A percentile compares a stretch with the other conserved stretches of the same genome.
Evolutionary conservation across 2,329 filamentous ascomycete species (phyloP).

Genomic region (Bipolaris gigantea): DNA sequence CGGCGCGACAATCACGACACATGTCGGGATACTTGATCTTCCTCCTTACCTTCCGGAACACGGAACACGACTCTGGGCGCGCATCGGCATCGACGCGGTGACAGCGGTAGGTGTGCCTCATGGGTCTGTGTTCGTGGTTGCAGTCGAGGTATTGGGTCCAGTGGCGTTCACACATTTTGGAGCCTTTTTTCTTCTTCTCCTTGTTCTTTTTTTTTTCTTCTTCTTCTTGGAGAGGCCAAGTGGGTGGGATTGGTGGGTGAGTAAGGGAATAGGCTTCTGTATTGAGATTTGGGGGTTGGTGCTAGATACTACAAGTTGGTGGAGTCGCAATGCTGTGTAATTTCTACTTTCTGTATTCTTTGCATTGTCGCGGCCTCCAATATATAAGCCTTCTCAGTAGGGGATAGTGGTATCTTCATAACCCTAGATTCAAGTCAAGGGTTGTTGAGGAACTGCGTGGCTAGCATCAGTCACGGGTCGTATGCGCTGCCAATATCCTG

Average conservation of each 20-base stretch:
- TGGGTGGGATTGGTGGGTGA: too few species aligned
- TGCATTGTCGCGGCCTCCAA: neutral
- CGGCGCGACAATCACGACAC: neutral
- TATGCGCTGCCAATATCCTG: neutral
- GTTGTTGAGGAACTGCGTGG: neutral
- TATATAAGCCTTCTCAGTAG: neutral
- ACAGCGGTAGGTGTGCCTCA: neutral
- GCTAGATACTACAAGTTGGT: too few species aligned
- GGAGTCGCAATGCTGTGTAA: neutral
- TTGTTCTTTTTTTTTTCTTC: too few species aligned
- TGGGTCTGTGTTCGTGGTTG: constrained; percentile 2
- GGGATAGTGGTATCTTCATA: neutral
- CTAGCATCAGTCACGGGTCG: neutral
- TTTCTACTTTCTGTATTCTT: neutral
- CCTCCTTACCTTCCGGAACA: neutral
- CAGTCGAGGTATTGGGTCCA: constrained; percentile 7
- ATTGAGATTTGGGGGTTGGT: too few species aligned
- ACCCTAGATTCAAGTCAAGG: neutral
- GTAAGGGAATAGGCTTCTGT: neutral
- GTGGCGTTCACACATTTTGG: neutral
- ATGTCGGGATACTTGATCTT: neutral
- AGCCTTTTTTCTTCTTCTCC: neutral
- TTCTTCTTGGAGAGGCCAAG: too few species aligned
- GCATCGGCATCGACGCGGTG: neutral
- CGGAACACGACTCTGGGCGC: neutral